A percentile compares a stretch with the other conserved stretches of the same genome.
These are phyloP conservation scores for Triticum turgidum DNA, from an alignment of 176 grass and related monocot genomes.

Conservation along the genomic window DNA sequence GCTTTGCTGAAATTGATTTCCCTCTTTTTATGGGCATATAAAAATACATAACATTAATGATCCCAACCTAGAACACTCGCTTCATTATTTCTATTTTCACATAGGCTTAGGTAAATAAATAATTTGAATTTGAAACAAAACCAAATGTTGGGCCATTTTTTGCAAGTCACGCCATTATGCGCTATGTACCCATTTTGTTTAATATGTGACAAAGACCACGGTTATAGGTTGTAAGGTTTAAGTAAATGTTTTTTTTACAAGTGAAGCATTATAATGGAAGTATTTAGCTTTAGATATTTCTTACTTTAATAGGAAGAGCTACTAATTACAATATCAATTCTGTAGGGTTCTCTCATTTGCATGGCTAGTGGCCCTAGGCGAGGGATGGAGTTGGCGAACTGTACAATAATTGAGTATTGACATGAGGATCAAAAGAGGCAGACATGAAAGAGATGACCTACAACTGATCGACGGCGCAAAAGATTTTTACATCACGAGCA, in stretches of 20 bases:
- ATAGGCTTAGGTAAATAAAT: not conserved
- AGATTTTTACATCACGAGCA: not conserved
- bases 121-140: not conserved
- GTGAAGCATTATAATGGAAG: not conserved
- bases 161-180: not conserved
- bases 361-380: conserved; percentile 1
- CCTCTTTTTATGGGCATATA: not conserved
- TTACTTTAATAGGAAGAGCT: not conserved
- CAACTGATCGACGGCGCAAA: not conserved
- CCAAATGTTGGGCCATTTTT: not conserved
- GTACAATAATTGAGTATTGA: not conserved
- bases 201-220: not conserved
- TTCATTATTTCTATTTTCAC: not conserved
- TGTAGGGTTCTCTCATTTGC: conserved; percentile 13
- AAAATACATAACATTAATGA: not conserved
- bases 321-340: conserved; percentile 1
- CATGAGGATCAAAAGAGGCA: not conserved
- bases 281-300: not conserved
- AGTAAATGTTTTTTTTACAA: not conserved
- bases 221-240: too few species aligned
- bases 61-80: not conserved
- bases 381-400: not conserved
- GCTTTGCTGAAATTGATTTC: not conserved
- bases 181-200: not conserved
- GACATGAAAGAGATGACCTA: not conserved